Base-by-base conservation (phyloP, 75 land plant species). In the Pinus albicaulis region DNA sequence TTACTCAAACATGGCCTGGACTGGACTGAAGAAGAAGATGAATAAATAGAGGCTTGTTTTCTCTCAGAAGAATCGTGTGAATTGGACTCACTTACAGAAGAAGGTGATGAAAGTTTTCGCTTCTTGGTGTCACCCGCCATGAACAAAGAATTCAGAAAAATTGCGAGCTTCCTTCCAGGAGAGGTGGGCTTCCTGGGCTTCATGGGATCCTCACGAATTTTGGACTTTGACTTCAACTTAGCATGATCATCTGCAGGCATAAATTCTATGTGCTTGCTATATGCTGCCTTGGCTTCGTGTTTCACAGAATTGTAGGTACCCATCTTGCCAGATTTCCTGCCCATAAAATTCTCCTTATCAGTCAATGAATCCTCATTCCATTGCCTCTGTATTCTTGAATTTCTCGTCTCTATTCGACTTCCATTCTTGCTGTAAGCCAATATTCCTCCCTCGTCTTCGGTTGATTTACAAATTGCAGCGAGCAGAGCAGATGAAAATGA, bases 71-170 rank as follows among this genome's bases (percentile, higher is more conserved):
- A 60, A 60, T 20, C 20, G 12, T 20, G 12, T 20, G 62, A 6
- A 20, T 20, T 7, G 10, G 62, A 22, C 20, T 11, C 62, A 5
- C 20, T 22, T 41, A 22, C 7, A 22, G 62, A 5, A 22, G 62
- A 20, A 22, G 62, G 61, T 13, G 66, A 60, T 0, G 78, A 61
- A 16, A 76, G 62, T 71, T 83, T 78, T 11, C 56, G 24, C 34
- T 80, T 80, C 76, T 77, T 76, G 25, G 63, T 63, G 5, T 56
- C 58, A 44, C 71, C 78, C 2, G 55, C 4, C 0, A 81, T 53
- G 80, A 87, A 83, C 4, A 87, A 74, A 1, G 86, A 87, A 76
- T 76, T 81, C 31, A 87, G 72, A 26, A 87, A 81, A 52, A 77
- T 76, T 14, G 85, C 80, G 19, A 87, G 74, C 0, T 79, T 59